Evolutionary conservation across 2,329 filamentous ascomycete species (phyloP), one percentile per base, ranked within the genome.

Genomic region (Trichothecium sympodiale): DNA sequence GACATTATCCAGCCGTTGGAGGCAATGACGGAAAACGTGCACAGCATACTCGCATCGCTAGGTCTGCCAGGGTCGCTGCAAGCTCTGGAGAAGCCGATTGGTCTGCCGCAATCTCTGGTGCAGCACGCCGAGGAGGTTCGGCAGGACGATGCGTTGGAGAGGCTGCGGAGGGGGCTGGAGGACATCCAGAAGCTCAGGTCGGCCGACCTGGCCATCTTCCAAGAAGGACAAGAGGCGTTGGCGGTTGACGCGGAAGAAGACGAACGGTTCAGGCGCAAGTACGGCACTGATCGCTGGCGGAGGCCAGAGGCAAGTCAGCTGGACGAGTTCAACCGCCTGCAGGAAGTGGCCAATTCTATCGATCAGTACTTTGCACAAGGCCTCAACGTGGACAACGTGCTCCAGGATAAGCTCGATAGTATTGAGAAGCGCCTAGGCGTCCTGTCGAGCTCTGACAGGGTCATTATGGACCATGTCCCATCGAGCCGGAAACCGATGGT

Each of bases 121-220:
- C 84, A 91, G 16, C 91, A 95, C 47, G 89, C 89, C 0, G 89
- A 96, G 53, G 91, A 96, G 52, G 81, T 98, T 33, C 74, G 88
- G 15, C 89, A 96, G 53, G 83, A 88, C 38, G 87, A 94, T 50
- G 89, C 86, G 0, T 65, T 94, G 23, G 77, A 81, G 38, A 70
- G 83, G 18, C 62, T 96, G 1, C 75, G 83, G 35, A 74, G 78
- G 36, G 86, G 84, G 5, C 84, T 96, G 42, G 79, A 83, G 5
- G 89, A 96, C 44, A 94, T 88, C 1, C 80, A 88, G 33, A 94
- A 89, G 56, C 64, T 98, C n/a, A 85, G 91, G 46, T 67, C 77
- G 1, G 82, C 79, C 33, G 87, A 95, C 51, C 64, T 78, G 36
- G 72, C 77, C 0, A 71, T 85, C 1, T 96, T 91, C 42, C 77